phyloP scores from a whole-genome alignment of 2,329 filamentous ascomycete genomes.

The Aspergillus tanneri region DNA sequence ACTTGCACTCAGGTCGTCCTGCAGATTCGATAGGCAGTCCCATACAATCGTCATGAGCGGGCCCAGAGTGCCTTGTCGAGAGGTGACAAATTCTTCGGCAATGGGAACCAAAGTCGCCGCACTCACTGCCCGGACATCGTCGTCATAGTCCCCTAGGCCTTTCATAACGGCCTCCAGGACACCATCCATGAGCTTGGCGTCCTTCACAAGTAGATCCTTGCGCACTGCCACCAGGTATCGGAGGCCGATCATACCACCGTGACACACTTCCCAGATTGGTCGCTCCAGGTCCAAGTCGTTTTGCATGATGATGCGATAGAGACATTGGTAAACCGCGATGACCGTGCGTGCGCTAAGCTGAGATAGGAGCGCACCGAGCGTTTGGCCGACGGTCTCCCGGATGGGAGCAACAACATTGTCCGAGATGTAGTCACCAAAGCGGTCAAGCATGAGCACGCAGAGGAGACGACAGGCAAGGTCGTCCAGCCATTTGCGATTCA shows the following conservation, averaged over 20 bases:
- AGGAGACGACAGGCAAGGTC: constrained; percentile 93
- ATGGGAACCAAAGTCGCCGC: constrained; percentile 97
- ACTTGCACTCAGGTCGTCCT: constrained; percentile 93
- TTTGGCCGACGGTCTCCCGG: constrained; percentile 90
- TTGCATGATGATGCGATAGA: constrained; percentile 91
- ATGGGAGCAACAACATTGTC: constrained; percentile 97
- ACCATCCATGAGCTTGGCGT: constrained; percentile 84
- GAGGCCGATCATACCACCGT: constrained; percentile 96
- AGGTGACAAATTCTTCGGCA: constrained; percentile 86
- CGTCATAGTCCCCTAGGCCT: constrained; percentile 83
- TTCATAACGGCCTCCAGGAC: constrained; percentile 93
- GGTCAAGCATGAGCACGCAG: constrained; percentile 94
- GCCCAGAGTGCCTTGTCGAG: constrained; percentile 75
- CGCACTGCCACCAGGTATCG: constrained; percentile 93
- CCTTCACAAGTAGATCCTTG: constrained; percentile 83
- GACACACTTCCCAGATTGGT: constrained; percentile 89
- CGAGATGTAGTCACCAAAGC: constrained; percentile 96
- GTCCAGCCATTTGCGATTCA: constrained; percentile 86
- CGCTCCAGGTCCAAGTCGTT: constrained; percentile 71
- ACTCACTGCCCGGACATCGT: constrained; percentile 94
- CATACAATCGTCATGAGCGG: constrained; percentile 90
- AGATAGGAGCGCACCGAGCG: constrained; percentile 81
- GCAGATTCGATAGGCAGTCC: constrained; percentile 95
- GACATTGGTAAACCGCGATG: constrained; percentile 75
- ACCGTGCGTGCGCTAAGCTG: constrained; percentile 79